Evolutionary conservation across 352 stramenopile genomes (phyloP), one percentile per base, ranked within the genome.

Genomic region (Pythium dissimile): DNA sequence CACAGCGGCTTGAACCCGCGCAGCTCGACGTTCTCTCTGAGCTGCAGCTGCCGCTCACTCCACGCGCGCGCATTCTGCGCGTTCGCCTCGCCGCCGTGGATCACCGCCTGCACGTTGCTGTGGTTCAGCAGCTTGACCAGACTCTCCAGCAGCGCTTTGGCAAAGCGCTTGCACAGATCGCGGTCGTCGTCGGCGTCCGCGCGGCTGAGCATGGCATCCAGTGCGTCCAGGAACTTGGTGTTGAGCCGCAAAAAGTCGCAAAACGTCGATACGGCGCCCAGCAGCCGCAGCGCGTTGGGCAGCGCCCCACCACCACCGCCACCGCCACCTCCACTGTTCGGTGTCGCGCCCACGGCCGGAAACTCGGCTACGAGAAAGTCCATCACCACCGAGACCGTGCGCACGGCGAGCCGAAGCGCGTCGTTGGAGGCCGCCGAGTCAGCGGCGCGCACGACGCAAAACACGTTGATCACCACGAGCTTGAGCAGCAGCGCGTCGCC

Each of bases 401-500:
- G 62, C 35, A 81, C 60, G 15, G 79, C 62, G 20, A 93, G 62
- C n/a, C 77, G 69, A 39, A 93, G 41, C 7, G 81, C 74, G 41
- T 91, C 77, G 9, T 80, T 64, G 27, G 67, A 61, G 9, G 54
- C 49, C 7, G 61, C 66, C 12, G 59, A 71, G 2, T 59, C 55
- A 1, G 42, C 24, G 11, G 80, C 62, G 1, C 73, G 77, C 43
- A 78, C 67, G 26, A 88, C 48, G 34, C 78, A 91, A 52, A 92
- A 92, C 3, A 94, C 71, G 61, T 92, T 89, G 31, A 66, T 92
- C n/a, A 83, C 75, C 27, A 92, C 68, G 11, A 94, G 32, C 52
- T 92, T 94, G 41, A 94, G 68, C 65, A 94, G 57, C 47, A 94
- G 59, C 20, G 81, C 75, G 43, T 93, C 84, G n/a, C 84, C 73